Evolutionary conservation across 371 early-diverging fungal species (phyloP).

Genomic region (Syncephalastrum monosporum): DNA sequence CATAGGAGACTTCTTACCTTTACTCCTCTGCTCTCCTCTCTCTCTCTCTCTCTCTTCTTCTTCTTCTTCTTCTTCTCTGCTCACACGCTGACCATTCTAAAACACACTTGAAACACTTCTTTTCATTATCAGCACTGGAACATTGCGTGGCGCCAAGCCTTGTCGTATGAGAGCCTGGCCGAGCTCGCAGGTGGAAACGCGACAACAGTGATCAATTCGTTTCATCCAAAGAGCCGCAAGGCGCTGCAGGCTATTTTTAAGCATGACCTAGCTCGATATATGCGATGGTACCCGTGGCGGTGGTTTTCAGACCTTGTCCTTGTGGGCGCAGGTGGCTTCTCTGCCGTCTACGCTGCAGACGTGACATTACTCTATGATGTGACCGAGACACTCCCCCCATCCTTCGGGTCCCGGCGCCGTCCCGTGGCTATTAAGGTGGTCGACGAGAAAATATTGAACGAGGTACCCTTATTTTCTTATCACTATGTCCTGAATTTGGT

Average conservation of each 20-base stretch:
- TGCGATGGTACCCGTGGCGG: slow-evolving; percentile 43
- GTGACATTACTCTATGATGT: slow-evolving; percentile 30
- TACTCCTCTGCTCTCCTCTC: not conserved
- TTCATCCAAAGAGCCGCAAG: slow-evolving; percentile 30
- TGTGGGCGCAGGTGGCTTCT: slow-evolving; percentile 42
- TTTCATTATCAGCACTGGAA: slow-evolving; percentile 18
- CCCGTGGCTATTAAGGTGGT: slow-evolving; percentile 39
- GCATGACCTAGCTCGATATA: slow-evolving; percentile 31
- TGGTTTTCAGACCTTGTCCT: slow-evolving; percentile 46
- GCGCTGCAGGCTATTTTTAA: slow-evolving; percentile 27
- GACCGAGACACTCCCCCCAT: slow-evolving; percentile 19
- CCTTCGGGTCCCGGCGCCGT: slow-evolving; percentile 19
- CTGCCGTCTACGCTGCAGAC: slow-evolving; percentile 33
- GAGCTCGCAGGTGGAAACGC: slow-evolving; percentile 23
- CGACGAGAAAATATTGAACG: slow-evolving; percentile 43
- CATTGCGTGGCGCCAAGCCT: slow-evolving; percentile 38
- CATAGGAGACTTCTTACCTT: not conserved
- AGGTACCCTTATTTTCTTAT: slow-evolving; percentile 16
- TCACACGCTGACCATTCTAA: not conserved
- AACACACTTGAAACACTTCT: slow-evolving; percentile 1
- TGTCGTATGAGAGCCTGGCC: slow-evolving; percentile 30
- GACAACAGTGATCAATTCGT: slow-evolving; percentile 19
- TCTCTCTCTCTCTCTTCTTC: not conserved
- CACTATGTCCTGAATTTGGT: not conserved
- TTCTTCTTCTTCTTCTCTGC: slow-evolving; percentile 3